phyloP scores from a whole-genome alignment of 1,284 basidiomycete genomes.

The Trichosporon inkin region DNA sequence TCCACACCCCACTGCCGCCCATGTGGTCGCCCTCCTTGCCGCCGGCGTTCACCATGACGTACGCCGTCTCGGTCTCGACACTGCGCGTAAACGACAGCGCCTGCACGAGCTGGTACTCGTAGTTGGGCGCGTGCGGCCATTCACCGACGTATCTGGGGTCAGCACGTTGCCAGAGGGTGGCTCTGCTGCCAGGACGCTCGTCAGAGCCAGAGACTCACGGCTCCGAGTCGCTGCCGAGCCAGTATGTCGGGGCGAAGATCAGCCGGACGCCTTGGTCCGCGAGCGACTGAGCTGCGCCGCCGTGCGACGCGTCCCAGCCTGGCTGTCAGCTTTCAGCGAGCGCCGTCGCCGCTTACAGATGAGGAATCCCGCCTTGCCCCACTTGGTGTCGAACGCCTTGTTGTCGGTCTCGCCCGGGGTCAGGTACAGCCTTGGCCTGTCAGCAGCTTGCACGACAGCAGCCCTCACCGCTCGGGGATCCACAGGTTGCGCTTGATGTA shows the following conservation, averaged over 20 bases:
- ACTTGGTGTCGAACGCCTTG: conserved; percentile 44
- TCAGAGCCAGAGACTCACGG: conserved; percentile 36
- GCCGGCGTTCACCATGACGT: conserved; percentile 47
- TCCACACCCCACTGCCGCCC: conserved; percentile 33
- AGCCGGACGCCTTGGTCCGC: conserved; percentile 43
- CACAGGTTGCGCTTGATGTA: conserved; percentile 50
- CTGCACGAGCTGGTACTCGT: conserved; percentile 34
- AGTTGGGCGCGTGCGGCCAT: conserved; percentile 26
- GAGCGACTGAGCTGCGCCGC: conserved; percentile 35
- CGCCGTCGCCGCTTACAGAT: conserved; percentile 34
- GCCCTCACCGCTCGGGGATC: conserved; percentile 50
- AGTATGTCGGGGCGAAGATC: conserved; percentile 48
- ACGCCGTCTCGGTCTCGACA: conserved; percentile 46
- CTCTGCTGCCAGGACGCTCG: background rate
- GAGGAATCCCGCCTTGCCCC: conserved; percentile 45
- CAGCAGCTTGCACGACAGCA: conserved; percentile 7
- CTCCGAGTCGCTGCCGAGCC: conserved; percentile 46
- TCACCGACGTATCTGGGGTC: conserved; percentile 7
- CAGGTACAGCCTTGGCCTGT: conserved; percentile 38
- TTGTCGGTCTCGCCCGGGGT: conserved; percentile 35
- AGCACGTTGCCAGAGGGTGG: background rate
- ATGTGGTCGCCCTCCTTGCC: conserved; percentile 36
- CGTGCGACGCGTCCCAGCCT: conserved; percentile 51
- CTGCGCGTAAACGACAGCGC: conserved; percentile 37
- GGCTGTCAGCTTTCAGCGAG: background rate